Base-by-base conservation (phyloP, 2,329 filamentous ascomycete species). In the Aspergillus phoenicis region DNA sequence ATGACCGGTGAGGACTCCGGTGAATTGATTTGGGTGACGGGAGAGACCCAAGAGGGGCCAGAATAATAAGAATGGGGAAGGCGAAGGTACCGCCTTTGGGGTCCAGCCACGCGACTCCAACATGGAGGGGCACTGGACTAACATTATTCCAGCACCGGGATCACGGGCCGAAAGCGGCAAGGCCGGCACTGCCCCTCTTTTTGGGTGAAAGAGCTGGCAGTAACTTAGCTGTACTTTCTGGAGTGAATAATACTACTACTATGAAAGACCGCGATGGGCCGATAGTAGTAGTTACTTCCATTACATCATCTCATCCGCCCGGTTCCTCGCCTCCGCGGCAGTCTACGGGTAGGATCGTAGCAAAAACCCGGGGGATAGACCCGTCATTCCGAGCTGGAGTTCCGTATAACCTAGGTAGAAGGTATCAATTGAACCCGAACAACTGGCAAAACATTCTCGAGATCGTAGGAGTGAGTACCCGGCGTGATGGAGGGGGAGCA, bases 401-500 rank as follows among this genome's bases (percentile, higher is more conserved):
- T n/a, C 28, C 20, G 64, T 69, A 36, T 36, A 68, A 57, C 67
- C 68, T 69, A 67, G 68, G 67, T 66, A 65, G 57, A 61, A 43
- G 13, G 58, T 41, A 30, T 57, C 58, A 59, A 43, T 64, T 52
- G 60, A 53, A 61, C 52, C 62, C 62, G 64, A 66, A 48, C 22
- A 17, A 11, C 64, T 67, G 71, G 70, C 61, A 72, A 70, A 71
- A 68, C 38, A 68, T 73, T 73, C 69, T 67, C 58, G 66, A 72
- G 71, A 66, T 68, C 66, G 66, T 61, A 59, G 51, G 33, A 11
- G 33, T 52, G 61, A 63, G 61, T 62, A 70, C 69, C 69, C 68
- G 68, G 63, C 28, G 41, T 57, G 59, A 45, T 63, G 51, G 56
- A 49, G 60, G 64, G 48, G 20, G 4, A 8, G 55, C 7, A 41